These are phyloP conservation scores for Eutypa lata DNA, from an alignment of 2,329 filamentous ascomycete genomes.

Conservation along the genomic window DNA sequence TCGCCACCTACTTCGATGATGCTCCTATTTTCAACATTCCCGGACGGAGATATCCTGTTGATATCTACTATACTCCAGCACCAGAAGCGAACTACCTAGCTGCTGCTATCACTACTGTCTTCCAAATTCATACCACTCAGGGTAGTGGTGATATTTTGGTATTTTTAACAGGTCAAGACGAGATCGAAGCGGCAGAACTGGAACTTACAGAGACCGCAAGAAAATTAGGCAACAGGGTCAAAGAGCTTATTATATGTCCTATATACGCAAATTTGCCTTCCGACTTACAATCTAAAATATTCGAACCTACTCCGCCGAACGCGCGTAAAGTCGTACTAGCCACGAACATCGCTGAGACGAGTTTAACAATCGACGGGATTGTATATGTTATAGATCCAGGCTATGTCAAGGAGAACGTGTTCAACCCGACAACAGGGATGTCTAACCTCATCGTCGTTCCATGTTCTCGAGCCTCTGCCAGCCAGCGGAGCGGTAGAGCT, in stretches of 20 bases:
- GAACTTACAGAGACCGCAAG: conserved; percentile 81
- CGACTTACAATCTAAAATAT: conserved; percentile 88
- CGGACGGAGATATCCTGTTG: conserved; percentile 82
- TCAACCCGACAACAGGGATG: conserved; percentile 89
- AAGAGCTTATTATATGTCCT: conserved; percentile 84
- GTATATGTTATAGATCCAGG: conserved; percentile 95
- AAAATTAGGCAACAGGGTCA: conserved; percentile 80
- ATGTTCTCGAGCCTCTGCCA: conserved; percentile 86
- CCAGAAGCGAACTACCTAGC: conserved; percentile 93
- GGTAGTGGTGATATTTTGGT: conserved; percentile 86
- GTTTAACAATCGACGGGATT: conserved; percentile 92
- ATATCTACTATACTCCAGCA: conserved; percentile 85
- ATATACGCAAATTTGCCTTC: conserved; percentile 93
- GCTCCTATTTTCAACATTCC: conserved; percentile 94
- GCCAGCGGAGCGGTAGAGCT: conserved; percentile 88
- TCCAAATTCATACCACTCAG: conserved; percentile 90
- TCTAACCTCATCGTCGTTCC: conserved; percentile 87
- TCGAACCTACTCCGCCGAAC: conserved; percentile 83
- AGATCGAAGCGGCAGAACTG: conserved; percentile 85
- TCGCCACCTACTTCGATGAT: conserved; percentile 86
- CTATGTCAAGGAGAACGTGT: conserved; percentile 93
- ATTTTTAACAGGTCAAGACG: conserved; percentile 93
- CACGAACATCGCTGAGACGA: conserved; percentile 96
- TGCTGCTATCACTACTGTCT: conserved; percentile 87
- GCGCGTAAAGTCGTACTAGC: conserved; percentile 89